Base-by-base conservation (phyloP, 2,329 filamentous ascomycete genomes). In the Dissoconium aciculare region DNA sequence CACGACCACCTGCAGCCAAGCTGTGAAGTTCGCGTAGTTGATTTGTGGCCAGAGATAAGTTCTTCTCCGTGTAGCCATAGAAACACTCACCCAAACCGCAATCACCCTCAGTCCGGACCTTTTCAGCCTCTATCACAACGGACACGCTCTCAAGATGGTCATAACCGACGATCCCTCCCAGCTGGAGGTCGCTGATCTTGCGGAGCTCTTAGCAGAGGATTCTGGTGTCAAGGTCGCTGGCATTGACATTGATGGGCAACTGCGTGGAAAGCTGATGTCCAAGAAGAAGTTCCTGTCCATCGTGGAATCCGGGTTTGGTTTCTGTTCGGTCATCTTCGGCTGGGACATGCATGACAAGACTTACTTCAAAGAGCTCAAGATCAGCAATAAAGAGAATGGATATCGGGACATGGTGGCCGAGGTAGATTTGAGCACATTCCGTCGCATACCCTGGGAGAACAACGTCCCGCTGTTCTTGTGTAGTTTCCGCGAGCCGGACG, bases 321-420 rank as follows among this genome's bases (percentile, higher is more conserved):
- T 93, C 64, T 93, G 85, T 63, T 89, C 80, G 12, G 83, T 93
- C 43, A 74, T 93, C 42, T 93, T 92, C 49, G 84, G 85, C 53
- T 93, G 85, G 85, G 84, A 94, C 57, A 92, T 93, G 82, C 84
- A 94, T 57, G 85, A 94, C 51, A 67, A 74, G 61, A 91, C 82
- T 8, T 94, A 93, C 56, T 76, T 81, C 53, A 73, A 69, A 45
- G 84, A 93, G 58, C 69, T 93, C 40, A 70, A 71, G 49, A 78
- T 93, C 54, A 89, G 81, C 58, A 93, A 92, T 59, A 79, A 80
- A 44, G 76, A 82, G 49, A 93, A 92, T 53, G 84, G 84, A 26
- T 93, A 92, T 57, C 71, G 77, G 41, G 85, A 93, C 54, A 60
- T 93, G 26, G 67, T 92, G 30, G 84, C 85, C 10, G 63, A 87